These are phyloP conservation scores for Mortierella polycephala DNA, from an alignment of 371 early-diverging fungal genomes.

Conservation along the genomic window DNA sequence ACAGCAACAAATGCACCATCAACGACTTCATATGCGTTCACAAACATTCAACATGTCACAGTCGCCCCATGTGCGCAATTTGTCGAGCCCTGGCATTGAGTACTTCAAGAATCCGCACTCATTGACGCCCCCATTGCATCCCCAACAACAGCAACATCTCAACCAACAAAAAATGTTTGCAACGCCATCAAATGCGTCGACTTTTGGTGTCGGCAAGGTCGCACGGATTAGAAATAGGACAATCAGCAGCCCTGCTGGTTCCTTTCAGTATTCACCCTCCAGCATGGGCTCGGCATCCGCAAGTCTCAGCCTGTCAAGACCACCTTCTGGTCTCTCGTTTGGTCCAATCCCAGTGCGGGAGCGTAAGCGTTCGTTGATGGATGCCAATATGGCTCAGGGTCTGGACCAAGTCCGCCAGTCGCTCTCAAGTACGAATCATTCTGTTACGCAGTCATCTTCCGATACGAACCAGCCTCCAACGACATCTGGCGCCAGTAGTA, in stretches of 20 bases:
- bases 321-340: constrained; percentile 36
- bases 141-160: constrained; percentile 38
- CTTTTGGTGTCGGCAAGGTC: constrained; percentile 17
- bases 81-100: constrained; percentile 41
- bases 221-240: constrained; percentile 38
- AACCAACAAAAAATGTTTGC: constrained; percentile 25
- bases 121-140: constrained; percentile 37
- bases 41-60: constrained; percentile 32
- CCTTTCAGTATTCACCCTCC: constrained; percentile 41
- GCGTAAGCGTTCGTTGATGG: constrained; percentile 49
- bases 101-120: constrained; percentile 38
- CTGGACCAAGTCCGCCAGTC: constrained; percentile 46
- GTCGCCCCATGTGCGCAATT: constrained; percentile 35
- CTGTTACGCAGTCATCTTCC: constrained; percentile 9
- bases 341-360: constrained; percentile 50
- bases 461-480: constrained; percentile 1
- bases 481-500: constrained; percentile 4
- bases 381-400: constrained; percentile 42
- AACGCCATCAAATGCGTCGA: constrained; percentile 4
- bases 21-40: constrained; percentile 31
- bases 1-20: constrained; percentile 36
- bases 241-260: constrained; percentile 50
- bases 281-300: constrained; percentile 34
- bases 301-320: constrained; percentile 25
- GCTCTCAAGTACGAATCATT: constrained; percentile 11